Evolutionary conservation across 371 early-diverging fungal species (phyloP).

Genomic region (Entomophthora muscae): DNA sequence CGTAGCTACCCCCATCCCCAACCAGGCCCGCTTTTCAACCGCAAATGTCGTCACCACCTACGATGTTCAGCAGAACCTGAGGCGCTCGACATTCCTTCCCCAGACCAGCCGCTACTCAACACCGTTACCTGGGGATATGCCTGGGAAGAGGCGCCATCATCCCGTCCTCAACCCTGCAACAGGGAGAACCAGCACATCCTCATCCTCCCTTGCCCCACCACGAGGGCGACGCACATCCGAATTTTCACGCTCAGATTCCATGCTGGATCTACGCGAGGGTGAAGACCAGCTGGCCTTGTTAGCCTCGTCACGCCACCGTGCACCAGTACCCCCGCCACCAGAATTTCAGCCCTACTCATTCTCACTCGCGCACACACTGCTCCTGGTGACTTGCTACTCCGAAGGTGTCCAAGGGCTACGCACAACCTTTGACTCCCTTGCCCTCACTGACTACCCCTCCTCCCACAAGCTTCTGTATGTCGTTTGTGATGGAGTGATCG

Average conservation of each 20-base stretch:
- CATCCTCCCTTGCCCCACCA: neutral
- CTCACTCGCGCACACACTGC: conserved; percentile 46
- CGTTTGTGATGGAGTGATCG: conserved; percentile 74
- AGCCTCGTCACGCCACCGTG: neutral
- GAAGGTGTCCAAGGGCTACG: conserved; percentile 80
- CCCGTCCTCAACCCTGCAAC: neutral
- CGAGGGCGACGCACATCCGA: conserved; percentile 12
- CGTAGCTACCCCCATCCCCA: neutral
- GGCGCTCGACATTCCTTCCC: conserved; percentile 14
- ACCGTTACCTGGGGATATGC: conserved; percentile 14
- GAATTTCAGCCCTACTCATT: conserved; percentile 46
- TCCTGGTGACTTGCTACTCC: conserved; percentile 76
- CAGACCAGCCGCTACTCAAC: conserved; percentile 10
- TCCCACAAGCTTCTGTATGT: conserved; percentile 81
- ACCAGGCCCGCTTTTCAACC: conserved; percentile 2
- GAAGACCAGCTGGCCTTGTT: neutral
- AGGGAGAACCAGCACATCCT: neutral
- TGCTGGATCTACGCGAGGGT: conserved; percentile 9
- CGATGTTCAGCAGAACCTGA: neutral
- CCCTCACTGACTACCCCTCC: conserved; percentile 78
- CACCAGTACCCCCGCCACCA: conserved; percentile 22
- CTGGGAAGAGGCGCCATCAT: conserved; percentile 12
- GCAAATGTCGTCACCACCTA: conserved; percentile 4
- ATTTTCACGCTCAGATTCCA: conserved; percentile 13
- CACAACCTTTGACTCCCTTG: conserved; percentile 89